These are phyloP conservation scores for Tulasnella sp. DNA, from an alignment of 768 basidiomycete genomes.

Conservation along the genomic window DNA sequence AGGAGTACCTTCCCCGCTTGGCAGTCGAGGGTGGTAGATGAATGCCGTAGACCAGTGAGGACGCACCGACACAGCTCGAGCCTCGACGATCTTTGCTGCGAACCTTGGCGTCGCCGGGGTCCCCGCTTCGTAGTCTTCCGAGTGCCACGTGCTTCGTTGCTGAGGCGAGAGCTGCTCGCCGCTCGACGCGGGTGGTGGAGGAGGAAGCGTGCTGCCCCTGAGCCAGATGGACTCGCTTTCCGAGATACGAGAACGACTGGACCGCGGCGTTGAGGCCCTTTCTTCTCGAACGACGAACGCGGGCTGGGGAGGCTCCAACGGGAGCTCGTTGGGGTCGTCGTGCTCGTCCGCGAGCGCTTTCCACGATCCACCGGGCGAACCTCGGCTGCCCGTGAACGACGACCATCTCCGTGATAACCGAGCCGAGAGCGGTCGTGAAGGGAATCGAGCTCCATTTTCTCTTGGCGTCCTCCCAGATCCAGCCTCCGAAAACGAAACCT, in stretches of 20 bases:
- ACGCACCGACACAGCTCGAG: background rate
- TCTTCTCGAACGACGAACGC: background rate
- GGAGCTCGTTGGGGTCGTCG: background rate
- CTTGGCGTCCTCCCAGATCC: background rate
- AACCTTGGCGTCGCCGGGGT: background rate
- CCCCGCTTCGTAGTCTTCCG: background rate
- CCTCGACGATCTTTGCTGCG: background rate
- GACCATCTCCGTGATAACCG: background rate
- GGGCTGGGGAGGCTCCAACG: background rate
- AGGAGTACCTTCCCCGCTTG: background rate
- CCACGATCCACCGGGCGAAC: background rate
- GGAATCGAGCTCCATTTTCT: background rate
- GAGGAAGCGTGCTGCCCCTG: background rate
- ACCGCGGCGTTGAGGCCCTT: background rate
- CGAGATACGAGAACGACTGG: background rate
- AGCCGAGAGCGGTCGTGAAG: background rate
- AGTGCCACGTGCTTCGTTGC: background rate
- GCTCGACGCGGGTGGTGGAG: background rate
- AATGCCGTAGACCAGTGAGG: background rate
- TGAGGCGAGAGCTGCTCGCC: background rate
- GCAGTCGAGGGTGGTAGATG: background rate
- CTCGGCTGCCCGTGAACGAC: background rate
- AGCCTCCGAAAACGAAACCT: background rate
- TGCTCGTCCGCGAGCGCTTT: background rate
- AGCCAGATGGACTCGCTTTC: slow-evolving; percentile 2